Evolutionary conservation across 495 filamentous ascomycete species (phyloP).

Genomic region (Penicillium malachiteum): DNA sequence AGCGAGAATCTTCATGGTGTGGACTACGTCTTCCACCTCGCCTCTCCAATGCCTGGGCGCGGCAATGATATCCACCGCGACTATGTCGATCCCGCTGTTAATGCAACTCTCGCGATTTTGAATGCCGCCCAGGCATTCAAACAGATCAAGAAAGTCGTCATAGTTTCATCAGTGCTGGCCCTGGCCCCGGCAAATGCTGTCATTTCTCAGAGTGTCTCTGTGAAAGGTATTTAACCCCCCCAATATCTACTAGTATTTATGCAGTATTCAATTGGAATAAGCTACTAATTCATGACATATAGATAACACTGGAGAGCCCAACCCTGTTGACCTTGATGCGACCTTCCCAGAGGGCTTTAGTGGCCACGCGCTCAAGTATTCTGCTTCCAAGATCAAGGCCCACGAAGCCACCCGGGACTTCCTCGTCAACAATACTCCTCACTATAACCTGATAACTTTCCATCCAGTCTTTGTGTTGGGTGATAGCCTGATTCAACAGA

Average conservation of each 20-base stretch:
- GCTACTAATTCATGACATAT: neutral
- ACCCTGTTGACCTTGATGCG: constrained; percentile 5
- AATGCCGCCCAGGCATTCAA: constrained; percentile 31
- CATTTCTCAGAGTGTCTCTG: neutral
- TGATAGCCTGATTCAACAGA: constrained; percentile 12
- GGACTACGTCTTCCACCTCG: constrained; percentile 52
- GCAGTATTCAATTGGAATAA: neutral
- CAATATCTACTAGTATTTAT: neutral
- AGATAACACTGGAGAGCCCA: constrained; percentile 9
- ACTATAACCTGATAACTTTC: constrained; percentile 15
- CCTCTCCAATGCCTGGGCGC: constrained; percentile 38
- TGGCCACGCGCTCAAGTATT: constrained; percentile 11
- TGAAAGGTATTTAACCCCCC: neutral
- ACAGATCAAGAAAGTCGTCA: constrained; percentile 39
- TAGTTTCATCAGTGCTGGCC: constrained; percentile 41
- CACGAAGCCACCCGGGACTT: constrained; percentile 28
- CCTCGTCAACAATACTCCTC: constrained; percentile 12
- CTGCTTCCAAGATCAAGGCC: constrained; percentile 26
- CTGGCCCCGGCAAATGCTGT: constrained; percentile 20
- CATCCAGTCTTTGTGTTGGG: constrained; percentile 21
- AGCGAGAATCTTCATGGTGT: constrained; percentile 46
- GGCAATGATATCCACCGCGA: constrained; percentile 17
- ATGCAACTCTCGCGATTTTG: constrained; percentile 36
- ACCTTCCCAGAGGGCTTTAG: constrained; percentile 3
- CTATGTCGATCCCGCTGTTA: constrained; percentile 33